Conservation (phyloP, 306 rosid species). For the Gastrolobium bilobum region DNA sequence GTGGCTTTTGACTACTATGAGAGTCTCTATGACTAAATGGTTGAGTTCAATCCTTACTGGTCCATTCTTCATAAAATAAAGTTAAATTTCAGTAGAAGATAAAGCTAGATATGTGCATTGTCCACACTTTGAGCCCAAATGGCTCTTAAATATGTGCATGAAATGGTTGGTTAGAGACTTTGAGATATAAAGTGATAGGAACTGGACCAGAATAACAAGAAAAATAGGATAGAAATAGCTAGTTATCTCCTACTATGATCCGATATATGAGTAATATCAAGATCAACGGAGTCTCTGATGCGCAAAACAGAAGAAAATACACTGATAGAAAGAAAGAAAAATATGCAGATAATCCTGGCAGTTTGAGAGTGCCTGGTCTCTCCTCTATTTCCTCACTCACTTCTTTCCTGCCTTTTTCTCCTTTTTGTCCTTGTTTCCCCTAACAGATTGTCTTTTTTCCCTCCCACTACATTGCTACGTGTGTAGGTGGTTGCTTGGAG, state of each 20-base stretch:
- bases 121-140: not conserved
- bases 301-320: not conserved
- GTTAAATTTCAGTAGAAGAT: conserved; percentile 3
- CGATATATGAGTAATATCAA: not conserved
- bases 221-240: not conserved
- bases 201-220: not conserved
- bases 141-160: not conserved
- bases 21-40: conserved; percentile 8
- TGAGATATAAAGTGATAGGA: not conserved
- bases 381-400: not conserved
- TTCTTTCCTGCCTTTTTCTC: conserved; percentile 5
- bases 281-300: not conserved
- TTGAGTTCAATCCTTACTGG: not conserved
- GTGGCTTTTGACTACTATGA: no score
- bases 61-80: not conserved
- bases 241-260: not conserved
- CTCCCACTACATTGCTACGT: not conserved
- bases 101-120: not conserved
- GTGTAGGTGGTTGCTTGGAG: conserved; percentile 22
- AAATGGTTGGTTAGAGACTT: not conserved
- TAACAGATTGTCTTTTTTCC: not conserved
- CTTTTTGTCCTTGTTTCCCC: not conserved
- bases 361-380: conserved; percentile 19
- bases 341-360: not conserved
- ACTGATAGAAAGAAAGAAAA: conserved; percentile 5